These are phyloP conservation scores for Dothidotthia symphoricarpi DNA, from an alignment of 2,329 filamentous ascomycete species.

Conservation along the genomic window DNA sequence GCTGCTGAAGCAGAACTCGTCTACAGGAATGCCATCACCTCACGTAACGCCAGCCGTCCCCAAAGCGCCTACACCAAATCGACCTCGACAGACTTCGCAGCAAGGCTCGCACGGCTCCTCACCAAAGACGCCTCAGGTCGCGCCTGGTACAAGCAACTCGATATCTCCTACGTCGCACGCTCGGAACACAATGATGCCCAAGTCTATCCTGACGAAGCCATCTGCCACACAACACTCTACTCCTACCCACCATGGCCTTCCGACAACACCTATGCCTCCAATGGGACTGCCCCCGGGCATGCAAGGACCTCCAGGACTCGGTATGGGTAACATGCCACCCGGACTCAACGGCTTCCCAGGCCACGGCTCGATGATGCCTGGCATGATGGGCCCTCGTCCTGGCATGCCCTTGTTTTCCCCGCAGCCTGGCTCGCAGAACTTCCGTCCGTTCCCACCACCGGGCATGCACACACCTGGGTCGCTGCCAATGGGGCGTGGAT, in stretches of 20 bases:
- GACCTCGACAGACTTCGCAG: conserved; percentile 73
- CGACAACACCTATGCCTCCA: conserved; percentile 63
- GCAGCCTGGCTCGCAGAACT: conserved; percentile 53
- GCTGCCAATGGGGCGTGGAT: conserved; percentile 59
- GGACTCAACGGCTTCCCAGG: conserved; percentile 51
- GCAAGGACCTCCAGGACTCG: conserved; percentile 54
- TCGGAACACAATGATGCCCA: conserved; percentile 64
- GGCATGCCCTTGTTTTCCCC: conserved; percentile 57
- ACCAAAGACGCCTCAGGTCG: conserved; percentile 64
- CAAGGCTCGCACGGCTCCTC: conserved; percentile 69
- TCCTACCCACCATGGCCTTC: conserved; percentile 58
- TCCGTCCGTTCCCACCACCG: conserved; percentile 57
- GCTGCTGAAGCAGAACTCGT: conserved; percentile 53
- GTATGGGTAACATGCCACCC: conserved; percentile 47
- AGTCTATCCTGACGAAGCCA: conserved; percentile 62
- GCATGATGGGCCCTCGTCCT: conserved; percentile 56
- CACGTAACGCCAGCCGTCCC: conserved; percentile 80
- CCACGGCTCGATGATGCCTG: conserved; percentile 54
- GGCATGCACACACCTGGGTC: conserved; percentile 56
- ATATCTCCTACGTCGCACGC: conserved; percentile 62
- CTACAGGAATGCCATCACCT: conserved; percentile 66
- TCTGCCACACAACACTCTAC: conserved; percentile 46
- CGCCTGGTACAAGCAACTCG: conserved; percentile 51
- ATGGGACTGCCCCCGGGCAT: conserved; percentile 58
- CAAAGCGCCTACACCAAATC: conserved; percentile 77